Conservation (phyloP, 2,329 filamentous ascomycete genomes). For the Basipetospora chlamydospora region DNA sequence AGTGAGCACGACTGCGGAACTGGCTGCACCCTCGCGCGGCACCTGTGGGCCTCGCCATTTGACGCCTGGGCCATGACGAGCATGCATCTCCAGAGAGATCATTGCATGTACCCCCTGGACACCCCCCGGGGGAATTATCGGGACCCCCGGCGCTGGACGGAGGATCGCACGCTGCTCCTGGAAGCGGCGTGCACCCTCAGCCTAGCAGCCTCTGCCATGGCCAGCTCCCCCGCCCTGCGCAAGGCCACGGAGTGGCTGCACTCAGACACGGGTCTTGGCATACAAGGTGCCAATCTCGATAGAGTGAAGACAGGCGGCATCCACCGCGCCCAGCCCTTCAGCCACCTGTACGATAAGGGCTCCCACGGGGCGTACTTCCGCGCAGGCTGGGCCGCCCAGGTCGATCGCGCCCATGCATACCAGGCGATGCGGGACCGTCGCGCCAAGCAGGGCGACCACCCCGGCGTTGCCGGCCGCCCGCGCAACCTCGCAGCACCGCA, state of each 20-base stretch:
- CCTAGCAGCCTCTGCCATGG: constrained; percentile 21
- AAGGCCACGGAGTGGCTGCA: constrained; percentile 21
- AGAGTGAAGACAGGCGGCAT: constrained; percentile 26
- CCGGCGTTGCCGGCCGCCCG: too few relatives aligned
- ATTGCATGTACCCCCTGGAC: constrained; percentile 17
- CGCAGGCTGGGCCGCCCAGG: constrained; percentile 11
- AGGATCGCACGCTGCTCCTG: constrained; percentile 20
- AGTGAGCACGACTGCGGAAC: constrained; percentile 15
- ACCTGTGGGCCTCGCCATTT: constrained; percentile 29
- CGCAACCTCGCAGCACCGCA: too few relatives aligned
- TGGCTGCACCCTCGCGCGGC: constrained; percentile 27
- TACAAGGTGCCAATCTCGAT: constrained; percentile 4
- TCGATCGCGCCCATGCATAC: background rate
- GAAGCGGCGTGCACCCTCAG: constrained; percentile 17
- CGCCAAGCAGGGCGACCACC: too few relatives aligned
- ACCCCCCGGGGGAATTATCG: constrained; percentile 6
- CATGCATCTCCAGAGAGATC: constrained; percentile 22
- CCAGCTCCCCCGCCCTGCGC: constrained; percentile 13
- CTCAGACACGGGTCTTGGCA: constrained; percentile 10
- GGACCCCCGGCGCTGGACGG: constrained; percentile 16
- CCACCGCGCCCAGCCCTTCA: constrained; percentile 25
- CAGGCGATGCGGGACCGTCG: background rate
- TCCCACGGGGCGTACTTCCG: constrained; percentile 16
- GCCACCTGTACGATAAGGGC: constrained; percentile 21
- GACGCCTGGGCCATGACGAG: constrained; percentile 27